These are phyloP conservation scores for Fusarium protoensiforme DNA, from an alignment of 2,329 filamentous ascomycete genomes.

Conservation along the genomic window DNA sequence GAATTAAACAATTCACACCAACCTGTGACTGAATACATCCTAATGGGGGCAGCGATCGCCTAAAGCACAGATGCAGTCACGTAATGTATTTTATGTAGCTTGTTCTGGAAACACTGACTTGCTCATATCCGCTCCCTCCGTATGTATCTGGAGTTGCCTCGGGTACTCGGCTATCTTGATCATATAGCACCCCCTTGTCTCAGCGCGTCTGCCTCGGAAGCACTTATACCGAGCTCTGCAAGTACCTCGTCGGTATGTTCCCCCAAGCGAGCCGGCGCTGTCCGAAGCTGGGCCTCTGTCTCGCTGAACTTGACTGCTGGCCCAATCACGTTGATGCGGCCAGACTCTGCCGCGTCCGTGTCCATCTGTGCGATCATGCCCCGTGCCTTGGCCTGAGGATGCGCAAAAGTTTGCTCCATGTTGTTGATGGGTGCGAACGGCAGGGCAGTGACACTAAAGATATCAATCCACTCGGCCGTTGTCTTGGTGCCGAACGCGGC, in stretches of 20 bases:
- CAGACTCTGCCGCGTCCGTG: conserved; percentile 14
- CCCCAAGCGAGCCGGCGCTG: conserved; percentile 14
- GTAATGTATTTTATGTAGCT: too few relatives aligned
- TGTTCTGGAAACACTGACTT: too few relatives aligned
- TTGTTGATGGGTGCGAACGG: conserved; percentile 60
- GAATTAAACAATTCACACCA: too few relatives aligned
- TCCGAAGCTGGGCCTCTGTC: conserved; percentile 4
- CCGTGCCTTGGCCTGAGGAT: conserved; percentile 55
- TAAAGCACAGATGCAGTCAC: too few relatives aligned
- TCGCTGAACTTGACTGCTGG: conserved; percentile 30
- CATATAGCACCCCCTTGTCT: conserved; percentile 5
- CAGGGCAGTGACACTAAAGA: conserved; percentile 55
- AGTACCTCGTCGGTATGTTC: conserved; percentile 27
- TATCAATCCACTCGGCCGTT: conserved; percentile 16
- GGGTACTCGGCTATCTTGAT: not conserved
- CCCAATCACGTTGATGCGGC: conserved; percentile 22
- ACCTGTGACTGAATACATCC: too few relatives aligned
- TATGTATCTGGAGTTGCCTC: too few relatives aligned
- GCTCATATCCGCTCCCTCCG: too few relatives aligned
- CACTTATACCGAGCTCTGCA: conserved; percentile 7
- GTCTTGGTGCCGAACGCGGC: not conserved
- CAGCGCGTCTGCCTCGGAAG: not conserved
- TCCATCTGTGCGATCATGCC: conserved; percentile 47
- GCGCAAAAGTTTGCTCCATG: conserved; percentile 55
- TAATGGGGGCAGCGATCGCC: too few relatives aligned